phyloP scores from a whole-genome alignment of 1,284 basidiomycete genomes.

The Somion occarium region DNA sequence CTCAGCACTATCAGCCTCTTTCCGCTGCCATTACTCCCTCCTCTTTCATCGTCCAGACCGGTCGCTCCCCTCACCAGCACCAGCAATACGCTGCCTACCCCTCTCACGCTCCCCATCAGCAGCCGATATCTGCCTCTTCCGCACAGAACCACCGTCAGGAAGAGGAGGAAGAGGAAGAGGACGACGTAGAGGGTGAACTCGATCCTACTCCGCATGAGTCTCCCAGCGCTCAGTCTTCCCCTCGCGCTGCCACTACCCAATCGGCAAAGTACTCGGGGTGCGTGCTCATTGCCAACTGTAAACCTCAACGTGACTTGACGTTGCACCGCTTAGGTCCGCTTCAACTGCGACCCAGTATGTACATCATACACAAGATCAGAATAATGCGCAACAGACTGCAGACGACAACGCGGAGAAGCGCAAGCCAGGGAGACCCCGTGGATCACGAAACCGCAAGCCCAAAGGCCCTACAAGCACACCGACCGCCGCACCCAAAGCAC shows the following conservation, averaged over 20 bases:
- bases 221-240: constrained; percentile 25
- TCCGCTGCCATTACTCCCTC: constrained; percentile 67
- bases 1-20: constrained; percentile 73
- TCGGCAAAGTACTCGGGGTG: constrained; percentile 26
- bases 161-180: constrained; percentile 61
- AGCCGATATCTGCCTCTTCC: constrained; percentile 20
- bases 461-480: constrained; percentile 28
- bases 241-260: constrained; percentile 22
- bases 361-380: constrained; percentile 14
- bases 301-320: constrained; percentile 13
- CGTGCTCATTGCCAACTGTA: constrained; percentile 19
- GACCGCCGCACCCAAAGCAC: constrained; percentile 23
- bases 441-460: constrained; percentile 66
- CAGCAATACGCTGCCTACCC: too few relatives aligned
- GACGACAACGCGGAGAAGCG: constrained; percentile 44
- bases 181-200: constrained; percentile 66
- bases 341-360: constrained; percentile 16
- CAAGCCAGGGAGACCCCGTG: constrained; percentile 66
- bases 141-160: constrained; percentile 28
- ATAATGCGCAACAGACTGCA: constrained; percentile 13
- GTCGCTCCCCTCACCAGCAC: constrained; percentile 18
- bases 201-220: constrained; percentile 35
- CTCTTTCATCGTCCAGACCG: constrained; percentile 36
- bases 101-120: constrained; percentile 21
- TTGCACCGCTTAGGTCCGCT: constrained; percentile 14